Base-by-base conservation (phyloP, 768 basidiomycete species). In the Naganishia randhawae region DNA sequence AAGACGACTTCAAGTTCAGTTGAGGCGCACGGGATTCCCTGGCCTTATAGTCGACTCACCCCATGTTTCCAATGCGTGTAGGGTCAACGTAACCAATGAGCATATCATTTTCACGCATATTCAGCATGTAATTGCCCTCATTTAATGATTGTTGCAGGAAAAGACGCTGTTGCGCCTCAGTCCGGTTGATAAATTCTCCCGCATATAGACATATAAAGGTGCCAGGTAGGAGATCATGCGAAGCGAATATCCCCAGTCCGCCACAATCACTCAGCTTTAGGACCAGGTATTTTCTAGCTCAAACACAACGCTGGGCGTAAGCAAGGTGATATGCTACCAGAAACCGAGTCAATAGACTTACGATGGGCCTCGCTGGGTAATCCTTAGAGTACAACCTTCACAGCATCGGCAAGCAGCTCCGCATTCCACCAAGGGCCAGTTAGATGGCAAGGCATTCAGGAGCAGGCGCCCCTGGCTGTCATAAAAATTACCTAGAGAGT, bases 351-450 rank as follows among this genome's bases (percentile, higher is more conserved):
- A 39, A 14, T n/a, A 11, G 11, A 57, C 75, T 64, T 31, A 80
- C 77, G 62, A 57, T 2, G 76, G 68, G 25, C 76, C 74, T 16
- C 61, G 66, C 57, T 80, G 80, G 1, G 76, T 75, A 9, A 76
- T 55, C 13, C 74, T 65, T 45, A 75, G 76, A 2, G 68, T 31
- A 66, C 79, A 80, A 19, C 16, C 27, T 14, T 27, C 35, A 0
- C 16, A 39, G 55, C 80, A 81, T 1, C 57, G 22, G 53, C 80
- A 80, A 0, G 31, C 19, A 1, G 74, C 65, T 3, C 73, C 68
- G 65, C 80, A 81, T 67, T 81, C 80, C 29, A 78, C 77, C 16
- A 81, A 68, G 5, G 80, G 77, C 22, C 75, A 69, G 14, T 69
- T 70, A 0, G 74, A 68, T 1, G 79, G 79, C 31, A 80, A 41